Evolutionary conservation across 163 green algal species (phyloP), one percentile per base, ranked within the genome.

Genomic region (Trebouxia gelatinosa): DNA sequence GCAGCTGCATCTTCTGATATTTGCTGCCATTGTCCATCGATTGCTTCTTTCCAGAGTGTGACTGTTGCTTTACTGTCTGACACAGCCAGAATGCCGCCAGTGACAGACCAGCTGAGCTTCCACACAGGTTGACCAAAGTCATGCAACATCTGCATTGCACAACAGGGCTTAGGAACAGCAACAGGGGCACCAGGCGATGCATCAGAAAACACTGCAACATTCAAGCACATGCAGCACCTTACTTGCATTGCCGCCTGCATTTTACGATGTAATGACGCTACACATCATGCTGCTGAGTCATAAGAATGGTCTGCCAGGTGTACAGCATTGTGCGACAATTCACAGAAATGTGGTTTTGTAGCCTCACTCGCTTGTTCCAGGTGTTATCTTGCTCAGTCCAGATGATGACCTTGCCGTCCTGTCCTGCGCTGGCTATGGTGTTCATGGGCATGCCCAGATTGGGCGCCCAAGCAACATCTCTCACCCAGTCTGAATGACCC

Each of bases 401-500:
- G 19, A 92, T 85, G 78, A 94, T 77, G 13, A 96, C 89, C 80
- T 87, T 80, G 23, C 96, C 92, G 77, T 98, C 96, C 86, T 99
- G 95, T 11, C 92, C 92, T 5, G 85, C 91, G 39, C 85, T 97
- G 23, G 96, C 96, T 54, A 99, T 91, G 3, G 90, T 96, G 86
- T 87, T 96, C 39, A 87, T 87, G 0, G 91, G 90, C 70, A 98
- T 80, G 0, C 95, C 94, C 65, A 97, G 79, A 78, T 93, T 97
- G 26, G 95, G 95, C 2, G 93, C 93, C 96, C 96, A 99, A 0
- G 95, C 94, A 32, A 95, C 95, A 84, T 99, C 96, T 5, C 96
- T 86, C 66, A 98, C 95, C 96, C 96, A 99, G 86, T 98, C 95
- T 21, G 78, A 87, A 89, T 99, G 96, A 0, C 81, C 92, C 2